Evolutionary conservation across 148 eudicot genomes (phyloP).

Genomic region (Euryodendron excelsum): DNA sequence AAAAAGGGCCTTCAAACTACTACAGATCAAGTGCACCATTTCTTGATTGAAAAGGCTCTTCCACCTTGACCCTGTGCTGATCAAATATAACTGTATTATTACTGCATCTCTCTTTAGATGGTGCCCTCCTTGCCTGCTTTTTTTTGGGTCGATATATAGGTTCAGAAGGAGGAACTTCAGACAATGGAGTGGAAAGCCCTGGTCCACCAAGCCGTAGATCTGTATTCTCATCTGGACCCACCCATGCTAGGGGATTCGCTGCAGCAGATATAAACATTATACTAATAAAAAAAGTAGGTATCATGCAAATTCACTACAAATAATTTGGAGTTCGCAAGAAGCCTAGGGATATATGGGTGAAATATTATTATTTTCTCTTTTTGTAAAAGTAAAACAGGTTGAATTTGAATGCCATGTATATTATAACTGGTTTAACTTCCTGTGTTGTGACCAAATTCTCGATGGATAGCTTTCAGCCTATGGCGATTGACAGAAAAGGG

Average conservation of each 20-base stretch:
- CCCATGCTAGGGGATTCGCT: slow-evolving; percentile 44
- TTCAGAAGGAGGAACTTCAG: slow-evolving; percentile 20
- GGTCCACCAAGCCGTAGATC: slow-evolving; percentile 33
- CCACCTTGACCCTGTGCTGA: slow-evolving; percentile 10
- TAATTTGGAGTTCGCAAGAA: background rate
- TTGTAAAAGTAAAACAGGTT: background rate
- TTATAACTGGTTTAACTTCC: background rate
- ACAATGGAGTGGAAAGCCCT: slow-evolving; percentile 13
- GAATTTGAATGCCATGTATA: no score
- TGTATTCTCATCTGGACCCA: slow-evolving; percentile 30
- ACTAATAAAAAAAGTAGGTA: background rate
- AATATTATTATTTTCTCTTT: no score
- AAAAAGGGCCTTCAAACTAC: background rate
- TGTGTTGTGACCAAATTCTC: background rate
- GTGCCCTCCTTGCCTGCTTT: slow-evolving; percentile 23
- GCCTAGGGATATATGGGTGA: background rate
- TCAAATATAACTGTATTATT: slow-evolving; percentile 5
- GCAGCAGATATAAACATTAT: slow-evolving; percentile 11
- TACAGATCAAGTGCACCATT: background rate
- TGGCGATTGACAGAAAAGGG: background rate
- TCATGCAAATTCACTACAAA: background rate
- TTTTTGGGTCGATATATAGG: slow-evolving; percentile 23
- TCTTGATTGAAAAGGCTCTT: slow-evolving; percentile 15
- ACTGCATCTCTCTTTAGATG: slow-evolving; percentile 8
- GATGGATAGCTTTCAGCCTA: background rate